Percentiles rank a stretch among this genome's conserved stretches.
Conservation (phyloP, 2,329 filamentous ascomycete species). For the Pyrenophora teres region DNA sequence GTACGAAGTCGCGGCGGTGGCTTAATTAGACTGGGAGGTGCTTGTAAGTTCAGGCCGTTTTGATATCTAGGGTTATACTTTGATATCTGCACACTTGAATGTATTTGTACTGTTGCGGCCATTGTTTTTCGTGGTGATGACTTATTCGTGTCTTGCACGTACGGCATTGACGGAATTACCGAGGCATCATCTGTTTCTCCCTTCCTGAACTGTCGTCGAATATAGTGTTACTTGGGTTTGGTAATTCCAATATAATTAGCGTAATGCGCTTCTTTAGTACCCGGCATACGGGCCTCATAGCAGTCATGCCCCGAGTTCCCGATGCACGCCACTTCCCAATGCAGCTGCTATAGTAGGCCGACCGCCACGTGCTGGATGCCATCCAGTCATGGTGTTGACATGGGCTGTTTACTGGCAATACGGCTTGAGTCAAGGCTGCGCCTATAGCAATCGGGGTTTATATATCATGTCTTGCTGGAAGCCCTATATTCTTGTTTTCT, state of each 20-base stretch:
- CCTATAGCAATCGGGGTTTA: not conserved
- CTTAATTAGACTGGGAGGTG: not conserved
- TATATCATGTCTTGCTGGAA: not conserved
- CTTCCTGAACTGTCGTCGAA: too few relatives aligned
- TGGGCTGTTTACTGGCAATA: not conserved
- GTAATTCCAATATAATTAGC: too few relatives aligned
- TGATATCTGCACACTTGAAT: too few relatives aligned
- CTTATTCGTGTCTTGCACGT: too few relatives aligned
- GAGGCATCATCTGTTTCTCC: too few relatives aligned
- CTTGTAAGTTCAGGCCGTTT: too few relatives aligned
- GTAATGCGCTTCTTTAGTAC: not conserved
- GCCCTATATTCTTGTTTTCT: not conserved
- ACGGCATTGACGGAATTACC: too few relatives aligned
- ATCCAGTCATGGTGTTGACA: not conserved
- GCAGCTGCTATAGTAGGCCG: not conserved
- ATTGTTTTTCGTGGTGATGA: too few relatives aligned
- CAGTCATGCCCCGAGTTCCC: constrained; percentile 22
- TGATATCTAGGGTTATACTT: too few relatives aligned
- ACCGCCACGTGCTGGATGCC: not conserved
- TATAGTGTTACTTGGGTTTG: too few relatives aligned
- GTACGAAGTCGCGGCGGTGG: not conserved
- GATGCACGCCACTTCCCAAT: constrained; percentile 11
- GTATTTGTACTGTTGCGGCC: too few relatives aligned
- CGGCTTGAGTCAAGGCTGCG: not conserved
- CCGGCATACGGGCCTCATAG: constrained; percentile 20